phyloP scores from a whole-genome alignment of 805 yeast species.

The Lachancea waltii region DNA sequence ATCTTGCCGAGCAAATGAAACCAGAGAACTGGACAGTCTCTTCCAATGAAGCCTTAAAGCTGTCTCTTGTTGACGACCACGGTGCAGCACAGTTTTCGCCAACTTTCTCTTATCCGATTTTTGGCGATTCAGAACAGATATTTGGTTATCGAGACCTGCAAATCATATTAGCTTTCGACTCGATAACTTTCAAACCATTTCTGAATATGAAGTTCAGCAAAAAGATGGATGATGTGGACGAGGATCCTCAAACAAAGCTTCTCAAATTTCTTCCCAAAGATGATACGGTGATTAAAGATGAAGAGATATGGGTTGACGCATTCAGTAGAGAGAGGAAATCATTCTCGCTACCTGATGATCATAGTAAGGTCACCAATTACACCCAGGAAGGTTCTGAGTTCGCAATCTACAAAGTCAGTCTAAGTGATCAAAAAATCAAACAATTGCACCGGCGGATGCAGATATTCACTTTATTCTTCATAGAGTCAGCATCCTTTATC shows the following conservation, averaged over 20 bases:
- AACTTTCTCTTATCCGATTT: conserved; percentile 82
- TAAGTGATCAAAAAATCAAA: conserved; percentile 31
- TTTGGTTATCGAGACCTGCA: conserved; percentile 73
- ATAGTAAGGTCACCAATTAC: conserved; percentile 30
- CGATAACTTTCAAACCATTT: conserved; percentile 66
- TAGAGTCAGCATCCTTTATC: conserved; percentile 90
- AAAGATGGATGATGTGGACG: conserved; percentile 46
- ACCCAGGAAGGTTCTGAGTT: conserved; percentile 35
- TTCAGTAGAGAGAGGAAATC: conserved; percentile 43
- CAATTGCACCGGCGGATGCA: conserved; percentile 66
- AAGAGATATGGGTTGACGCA: conserved; percentile 56
- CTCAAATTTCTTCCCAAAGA: conserved; percentile 52
- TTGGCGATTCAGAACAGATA: conserved; percentile 84
- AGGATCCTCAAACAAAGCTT: conserved; percentile 52
- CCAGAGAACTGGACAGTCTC: conserved; percentile 74
- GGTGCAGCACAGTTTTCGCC: conserved; percentile 68
- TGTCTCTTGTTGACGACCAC: conserved; percentile 53
- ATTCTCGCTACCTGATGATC: conserved; percentile 39
- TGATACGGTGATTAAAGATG: conserved; percentile 55
- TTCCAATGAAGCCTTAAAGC: conserved; percentile 58
- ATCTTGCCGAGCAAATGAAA: conserved; percentile 31
- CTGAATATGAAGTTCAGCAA: conserved; percentile 51
- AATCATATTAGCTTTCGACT: conserved; percentile 66
- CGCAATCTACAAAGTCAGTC: conserved; percentile 42
- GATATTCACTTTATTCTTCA: conserved; percentile 72